A percentile compares a stretch with the other conserved stretches of the same genome.
These are phyloP conservation scores for Paramyrothecium sp. DNA, from an alignment of 2,329 filamentous ascomycete species.

Conservation along the genomic window DNA sequence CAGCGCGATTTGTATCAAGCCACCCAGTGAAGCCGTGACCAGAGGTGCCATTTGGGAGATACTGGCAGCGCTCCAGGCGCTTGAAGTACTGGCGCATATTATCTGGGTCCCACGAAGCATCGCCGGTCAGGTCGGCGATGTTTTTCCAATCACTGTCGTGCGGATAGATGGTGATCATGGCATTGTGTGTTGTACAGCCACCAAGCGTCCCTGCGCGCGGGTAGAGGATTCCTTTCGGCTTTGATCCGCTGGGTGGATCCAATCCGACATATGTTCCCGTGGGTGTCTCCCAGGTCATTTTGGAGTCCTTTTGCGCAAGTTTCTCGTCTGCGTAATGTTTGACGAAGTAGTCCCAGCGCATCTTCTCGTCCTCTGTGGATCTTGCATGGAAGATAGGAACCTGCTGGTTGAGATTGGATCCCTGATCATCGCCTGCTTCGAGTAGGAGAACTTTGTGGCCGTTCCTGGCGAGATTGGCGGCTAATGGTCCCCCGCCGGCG, in stretches of 20 bases:
- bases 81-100: neutral
- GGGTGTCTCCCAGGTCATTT: constrained; percentile 37
- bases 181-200: neutral
- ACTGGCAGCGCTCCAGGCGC: neutral
- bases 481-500: neutral
- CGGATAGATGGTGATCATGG: neutral
- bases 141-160: neutral
- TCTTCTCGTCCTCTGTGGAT: constrained; percentile 23
- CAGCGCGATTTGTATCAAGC: neutral
- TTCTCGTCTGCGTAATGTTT: constrained; percentile 54
- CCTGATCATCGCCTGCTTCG: neutral
- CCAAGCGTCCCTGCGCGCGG: constrained; percentile 33
- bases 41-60: neutral
- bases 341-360: constrained; percentile 59
- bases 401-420: neutral
- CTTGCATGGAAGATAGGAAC: constrained; percentile 23
- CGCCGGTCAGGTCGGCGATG: neutral
- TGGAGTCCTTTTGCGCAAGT: constrained; percentile 45
- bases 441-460: neutral
- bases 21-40: neutral
- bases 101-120: neutral
- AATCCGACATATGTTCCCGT: constrained; percentile 32
- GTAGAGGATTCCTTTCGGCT: constrained; percentile 40
- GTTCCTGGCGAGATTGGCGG: neutral
- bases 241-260: constrained; percentile 32